phyloP scores from a whole-genome alignment of 169 alveolate genomes.

The Plasmodium gaboni region DNA sequence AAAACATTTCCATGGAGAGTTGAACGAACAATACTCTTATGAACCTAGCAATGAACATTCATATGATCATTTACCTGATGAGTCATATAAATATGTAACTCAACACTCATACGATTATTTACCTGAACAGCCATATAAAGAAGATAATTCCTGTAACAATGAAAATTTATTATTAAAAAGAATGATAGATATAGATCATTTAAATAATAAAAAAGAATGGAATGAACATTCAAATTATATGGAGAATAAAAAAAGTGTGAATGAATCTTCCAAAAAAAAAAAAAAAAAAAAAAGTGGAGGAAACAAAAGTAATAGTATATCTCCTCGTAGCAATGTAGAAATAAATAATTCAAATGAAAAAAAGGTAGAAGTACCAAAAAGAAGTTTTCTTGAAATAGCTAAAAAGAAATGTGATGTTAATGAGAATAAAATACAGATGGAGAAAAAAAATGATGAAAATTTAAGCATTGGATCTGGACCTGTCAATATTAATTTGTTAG shows the following conservation, averaged over 20 bases:
- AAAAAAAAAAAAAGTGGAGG: constrained; percentile 9
- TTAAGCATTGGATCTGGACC: constrained; percentile 48
- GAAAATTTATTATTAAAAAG: not conserved
- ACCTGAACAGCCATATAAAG: too few relatives aligned
- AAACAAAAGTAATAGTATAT: constrained; percentile 5
- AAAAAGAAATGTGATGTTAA: constrained; percentile 33
- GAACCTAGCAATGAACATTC: too few relatives aligned
- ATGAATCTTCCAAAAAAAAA: not conserved
- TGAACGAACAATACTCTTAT: not conserved
- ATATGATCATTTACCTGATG: too few relatives aligned
- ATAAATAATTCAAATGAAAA: constrained; percentile 1
- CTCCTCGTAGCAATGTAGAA: not conserved
- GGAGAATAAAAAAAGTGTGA: not conserved
- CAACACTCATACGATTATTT: too few relatives aligned
- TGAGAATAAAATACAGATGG: constrained; percentile 10
- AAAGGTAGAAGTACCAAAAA: constrained; percentile 11
- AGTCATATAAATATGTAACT: too few relatives aligned
- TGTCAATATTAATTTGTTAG: constrained; percentile 46
- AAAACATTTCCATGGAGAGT: constrained; percentile 41
- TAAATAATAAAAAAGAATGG: not conserved
- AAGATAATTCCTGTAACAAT: too few relatives aligned
- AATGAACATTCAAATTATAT: not conserved
- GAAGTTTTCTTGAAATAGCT: constrained; percentile 68
- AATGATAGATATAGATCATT: constrained; percentile 3
- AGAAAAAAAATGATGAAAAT: constrained; percentile 33